Conservation (phyloP, 495 filamentous ascomycete genomes). For the Jackrogersella minutella region DNA sequence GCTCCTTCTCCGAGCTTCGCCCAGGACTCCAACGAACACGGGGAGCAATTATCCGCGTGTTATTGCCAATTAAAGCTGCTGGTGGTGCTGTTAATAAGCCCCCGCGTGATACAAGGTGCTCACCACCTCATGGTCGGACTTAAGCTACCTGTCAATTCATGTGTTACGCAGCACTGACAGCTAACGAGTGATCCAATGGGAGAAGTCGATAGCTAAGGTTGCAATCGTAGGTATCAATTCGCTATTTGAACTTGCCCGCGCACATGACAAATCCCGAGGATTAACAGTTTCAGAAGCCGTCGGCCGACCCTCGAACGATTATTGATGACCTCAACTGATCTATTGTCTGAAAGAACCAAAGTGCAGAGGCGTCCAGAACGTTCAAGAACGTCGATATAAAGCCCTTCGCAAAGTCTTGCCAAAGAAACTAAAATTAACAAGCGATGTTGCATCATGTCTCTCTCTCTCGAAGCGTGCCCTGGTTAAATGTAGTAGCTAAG, state of each 20-base stretch:
- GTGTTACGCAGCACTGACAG: slow-evolving; percentile 9
- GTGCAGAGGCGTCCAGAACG: neutral
- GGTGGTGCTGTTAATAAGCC: slow-evolving; percentile 32
- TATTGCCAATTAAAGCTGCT: slow-evolving; percentile 28
- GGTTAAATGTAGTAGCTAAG: neutral
- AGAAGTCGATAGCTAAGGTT: slow-evolving; percentile 13
- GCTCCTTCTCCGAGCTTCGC: slow-evolving; percentile 34
- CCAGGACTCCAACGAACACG: slow-evolving; percentile 14
- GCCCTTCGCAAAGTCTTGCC: slow-evolving; percentile 37
- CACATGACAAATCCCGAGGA: slow-evolving; percentile 40
- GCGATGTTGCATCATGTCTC: slow-evolving; percentile 22
- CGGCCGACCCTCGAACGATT: slow-evolving; percentile 33
- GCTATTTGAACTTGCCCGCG: slow-evolving; percentile 35
- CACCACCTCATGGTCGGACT: slow-evolving; percentile 16
- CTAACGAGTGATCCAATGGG: slow-evolving; percentile 20
- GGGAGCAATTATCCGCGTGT: slow-evolving; percentile 33
- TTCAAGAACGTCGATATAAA: slow-evolving; percentile 18
- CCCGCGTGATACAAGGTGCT: slow-evolving; percentile 32
- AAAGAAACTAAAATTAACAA: neutral
- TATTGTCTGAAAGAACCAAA: slow-evolving; percentile 23
- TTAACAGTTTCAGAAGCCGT: slow-evolving; percentile 27
- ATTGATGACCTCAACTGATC: slow-evolving; percentile 29
- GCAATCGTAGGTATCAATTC: slow-evolving; percentile 36
- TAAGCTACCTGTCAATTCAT: slow-evolving; percentile 15
- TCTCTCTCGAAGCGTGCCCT: too few species aligned